phyloP scores from a whole-genome alignment of 108 stramenopile genomes.

The Parietichytrium sp. region DNA sequence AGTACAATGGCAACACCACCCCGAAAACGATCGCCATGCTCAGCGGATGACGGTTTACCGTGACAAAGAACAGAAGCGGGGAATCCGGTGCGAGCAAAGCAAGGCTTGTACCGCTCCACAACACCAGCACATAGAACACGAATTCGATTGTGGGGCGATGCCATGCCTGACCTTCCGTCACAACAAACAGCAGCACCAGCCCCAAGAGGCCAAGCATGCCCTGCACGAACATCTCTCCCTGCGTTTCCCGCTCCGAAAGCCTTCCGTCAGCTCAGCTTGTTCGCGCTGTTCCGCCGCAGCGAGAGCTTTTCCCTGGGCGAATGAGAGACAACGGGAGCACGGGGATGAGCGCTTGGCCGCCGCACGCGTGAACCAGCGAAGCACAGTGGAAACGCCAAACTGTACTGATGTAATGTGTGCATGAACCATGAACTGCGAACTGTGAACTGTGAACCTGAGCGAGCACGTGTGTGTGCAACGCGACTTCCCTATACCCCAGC shows the following conservation, averaged over 20 bases:
- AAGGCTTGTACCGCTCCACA: background rate
- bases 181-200: background rate
- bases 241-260: background rate
- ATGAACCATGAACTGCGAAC: too few species aligned
- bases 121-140: constrained; percentile 1
- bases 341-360: too few species aligned
- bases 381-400: too few species aligned
- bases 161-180: constrained; percentile 8
- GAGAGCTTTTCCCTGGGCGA: too few species aligned
- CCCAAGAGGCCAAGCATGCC: background rate
- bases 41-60: background rate
- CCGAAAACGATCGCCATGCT: background rate
- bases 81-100: background rate
- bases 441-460: too few species aligned
- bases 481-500: too few species aligned
- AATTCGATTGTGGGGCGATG: background rate
- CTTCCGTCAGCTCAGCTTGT: too few species aligned
- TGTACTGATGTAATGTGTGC: too few species aligned
- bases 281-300: too few species aligned
- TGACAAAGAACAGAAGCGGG: background rate
- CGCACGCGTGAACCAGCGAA: too few species aligned
- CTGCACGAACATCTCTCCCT: background rate
- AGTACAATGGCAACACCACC: background rate
- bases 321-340: too few species aligned
- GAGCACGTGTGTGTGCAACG: too few species aligned